Conservation (phyloP, 441 rosid species). For the Bruguiera hainesii region DNA sequence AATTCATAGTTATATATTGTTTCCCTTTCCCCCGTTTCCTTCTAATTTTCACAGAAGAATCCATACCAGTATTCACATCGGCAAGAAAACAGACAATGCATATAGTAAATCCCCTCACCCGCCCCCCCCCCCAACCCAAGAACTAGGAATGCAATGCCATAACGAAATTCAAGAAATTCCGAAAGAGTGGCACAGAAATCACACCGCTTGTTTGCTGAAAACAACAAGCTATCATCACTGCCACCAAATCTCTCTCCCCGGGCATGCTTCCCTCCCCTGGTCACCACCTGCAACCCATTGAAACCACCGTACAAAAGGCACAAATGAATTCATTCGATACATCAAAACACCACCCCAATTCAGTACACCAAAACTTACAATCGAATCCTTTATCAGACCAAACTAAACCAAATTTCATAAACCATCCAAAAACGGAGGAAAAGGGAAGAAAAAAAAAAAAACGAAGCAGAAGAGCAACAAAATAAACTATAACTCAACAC, state of each 20-base stretch:
- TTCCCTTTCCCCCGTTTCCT: not conserved
- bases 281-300: slow-evolving; percentile 35
- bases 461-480: not conserved
- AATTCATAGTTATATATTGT: not conserved
- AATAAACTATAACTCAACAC: not conserved
- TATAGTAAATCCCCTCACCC: not conserved
- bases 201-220: slow-evolving; percentile 30
- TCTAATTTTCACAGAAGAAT: not conserved
- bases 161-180: not conserved
- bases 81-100: not conserved
- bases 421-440: not conserved
- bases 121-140: too few relatives aligned
- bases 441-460: not conserved
- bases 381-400: not conserved
- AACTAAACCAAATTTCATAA: not conserved
- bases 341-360: not conserved
- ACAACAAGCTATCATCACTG: slow-evolving; percentile 15
- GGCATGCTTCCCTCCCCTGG: slow-evolving; percentile 25
- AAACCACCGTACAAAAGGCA: not conserved
- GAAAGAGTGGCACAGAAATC: not conserved
- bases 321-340: not conserved
- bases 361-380: not conserved
- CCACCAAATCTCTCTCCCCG: slow-evolving; percentile 16
- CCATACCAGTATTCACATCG: not conserved
- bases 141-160: too few relatives aligned